phyloP scores from a whole-genome alignment of 345 rosid species.

The Populus tremula region DNA sequence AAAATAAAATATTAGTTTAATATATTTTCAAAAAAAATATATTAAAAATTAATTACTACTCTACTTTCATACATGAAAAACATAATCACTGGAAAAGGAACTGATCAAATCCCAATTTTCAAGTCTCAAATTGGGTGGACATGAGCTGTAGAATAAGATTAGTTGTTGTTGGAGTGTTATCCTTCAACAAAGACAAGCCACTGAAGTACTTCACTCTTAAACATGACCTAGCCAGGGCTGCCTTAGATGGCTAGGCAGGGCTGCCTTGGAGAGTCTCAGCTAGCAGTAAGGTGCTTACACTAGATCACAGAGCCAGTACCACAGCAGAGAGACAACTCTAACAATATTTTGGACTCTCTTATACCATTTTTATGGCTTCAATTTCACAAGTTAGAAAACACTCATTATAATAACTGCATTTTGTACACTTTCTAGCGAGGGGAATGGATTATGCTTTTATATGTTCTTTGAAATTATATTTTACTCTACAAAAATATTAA shows the following conservation, averaged over 20 bases:
- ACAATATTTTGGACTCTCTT: not conserved
- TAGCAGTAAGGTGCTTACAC: not conserved
- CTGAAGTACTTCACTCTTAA: not conserved
- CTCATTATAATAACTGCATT: not conserved
- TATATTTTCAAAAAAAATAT: too few relatives aligned
- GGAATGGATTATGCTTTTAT: too few relatives aligned
- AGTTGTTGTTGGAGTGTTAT: conserved; percentile 7
- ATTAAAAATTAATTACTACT: too few relatives aligned
- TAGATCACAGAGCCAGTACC: not conserved
- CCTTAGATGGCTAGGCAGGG: not conserved
- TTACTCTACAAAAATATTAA: too few relatives aligned
- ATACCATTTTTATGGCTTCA: not conserved
- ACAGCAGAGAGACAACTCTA: not conserved
- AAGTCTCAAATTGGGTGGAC: not conserved
- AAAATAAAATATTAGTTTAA: too few relatives aligned
- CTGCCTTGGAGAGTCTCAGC: not conserved
- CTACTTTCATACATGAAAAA: too few relatives aligned
- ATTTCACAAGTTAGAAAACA: not conserved
- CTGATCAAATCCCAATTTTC: not conserved
- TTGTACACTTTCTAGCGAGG: not conserved
- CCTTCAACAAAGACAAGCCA: conserved; percentile 17
- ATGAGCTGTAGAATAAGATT: not conserved
- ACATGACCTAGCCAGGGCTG: not conserved
- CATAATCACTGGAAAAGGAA: not conserved
- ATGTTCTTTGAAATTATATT: too few relatives aligned